Evolutionary conservation across 345 rosid species (phyloP).

Genomic region (Alliaria petiolata): DNA sequence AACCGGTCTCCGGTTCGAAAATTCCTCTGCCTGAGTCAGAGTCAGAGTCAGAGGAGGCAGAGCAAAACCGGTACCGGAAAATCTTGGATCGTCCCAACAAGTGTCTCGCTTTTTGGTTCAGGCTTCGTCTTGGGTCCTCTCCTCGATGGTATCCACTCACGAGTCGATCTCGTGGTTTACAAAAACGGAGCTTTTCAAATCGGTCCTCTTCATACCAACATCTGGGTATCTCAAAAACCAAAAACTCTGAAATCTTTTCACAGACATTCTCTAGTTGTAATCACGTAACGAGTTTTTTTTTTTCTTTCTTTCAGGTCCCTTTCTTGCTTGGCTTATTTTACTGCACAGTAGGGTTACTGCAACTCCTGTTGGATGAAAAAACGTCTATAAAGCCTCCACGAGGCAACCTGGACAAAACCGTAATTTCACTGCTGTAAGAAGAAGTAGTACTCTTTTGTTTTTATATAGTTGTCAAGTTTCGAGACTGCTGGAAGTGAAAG

Average conservation of each 20-base stretch:
- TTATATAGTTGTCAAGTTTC: not conserved
- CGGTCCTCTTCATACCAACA: slow-evolving; percentile 70
- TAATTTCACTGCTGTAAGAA: slow-evolving; percentile 53
- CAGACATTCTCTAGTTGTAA: not conserved
- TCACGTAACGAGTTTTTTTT: not conserved
- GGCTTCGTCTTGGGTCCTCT: slow-evolving; percentile 75
- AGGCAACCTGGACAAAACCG: slow-evolving; percentile 47
- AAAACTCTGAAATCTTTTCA: not conserved
- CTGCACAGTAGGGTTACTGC: slow-evolving; percentile 63
- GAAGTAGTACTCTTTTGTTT: slow-evolving; percentile 9
- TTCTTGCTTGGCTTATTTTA: slow-evolving; percentile 77
- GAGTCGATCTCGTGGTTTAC: slow-evolving; percentile 75
- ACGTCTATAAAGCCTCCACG: slow-evolving; percentile 31
- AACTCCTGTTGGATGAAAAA: slow-evolving; percentile 59
- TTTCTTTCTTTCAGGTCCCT: slow-evolving; percentile 61
- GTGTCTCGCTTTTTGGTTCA: slow-evolving; percentile 55
- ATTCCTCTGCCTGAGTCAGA: slow-evolving; percentile 10
- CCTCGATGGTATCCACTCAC: slow-evolving; percentile 76
- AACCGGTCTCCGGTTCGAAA: slow-evolving; percentile 22
- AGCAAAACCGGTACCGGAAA: slow-evolving; percentile 23
- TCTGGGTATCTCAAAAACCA: slow-evolving; percentile 43
- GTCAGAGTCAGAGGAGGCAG: slow-evolving; percentile 28
- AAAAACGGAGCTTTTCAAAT: slow-evolving; percentile 61
- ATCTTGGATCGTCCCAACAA: slow-evolving; percentile 46
- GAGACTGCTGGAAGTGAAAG: not conserved